Evolutionary conservation across 768 basidiomycete genomes (phyloP).

Genomic region (Ramaria sp.): DNA sequence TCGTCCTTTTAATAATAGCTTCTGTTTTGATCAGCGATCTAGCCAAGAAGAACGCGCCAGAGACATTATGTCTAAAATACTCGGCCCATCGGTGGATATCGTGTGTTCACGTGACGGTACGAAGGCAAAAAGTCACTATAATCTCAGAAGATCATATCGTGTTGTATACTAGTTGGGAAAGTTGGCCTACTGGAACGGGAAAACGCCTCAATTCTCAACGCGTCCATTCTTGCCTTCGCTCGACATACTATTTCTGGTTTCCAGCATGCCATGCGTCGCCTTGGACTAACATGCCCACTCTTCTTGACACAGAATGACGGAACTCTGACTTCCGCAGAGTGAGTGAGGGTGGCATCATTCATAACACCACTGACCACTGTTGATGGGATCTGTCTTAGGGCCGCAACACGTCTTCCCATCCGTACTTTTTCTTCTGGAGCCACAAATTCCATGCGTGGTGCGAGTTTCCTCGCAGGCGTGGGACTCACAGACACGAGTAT

Average conservation of each 20-base stretch:
- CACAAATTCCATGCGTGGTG: conserved; percentile 64
- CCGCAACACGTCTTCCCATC: conserved; percentile 46
- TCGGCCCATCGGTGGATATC: conserved; percentile 30
- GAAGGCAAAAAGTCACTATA: not conserved
- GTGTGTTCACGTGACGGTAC: conserved; percentile 41
- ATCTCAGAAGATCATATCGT: not conserved
- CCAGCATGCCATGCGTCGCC: conserved; percentile 34
- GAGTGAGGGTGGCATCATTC: conserved; percentile 27
- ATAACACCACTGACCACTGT: not conserved
- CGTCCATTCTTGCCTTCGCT: conserved; percentile 50
- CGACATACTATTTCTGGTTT: conserved; percentile 44
- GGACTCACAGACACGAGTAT: conserved; percentile 17
- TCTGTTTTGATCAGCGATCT: conserved; percentile 15
- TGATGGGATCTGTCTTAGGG: not conserved
- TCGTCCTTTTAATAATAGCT: not conserved
- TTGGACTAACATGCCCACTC: conserved; percentile 34
- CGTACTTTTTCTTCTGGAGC: conserved; percentile 51
- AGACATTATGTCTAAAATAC: conserved; percentile 28
- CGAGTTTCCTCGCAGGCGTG: conserved; percentile 43
- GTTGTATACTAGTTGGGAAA: conserved; percentile 31
- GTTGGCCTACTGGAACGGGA: conserved; percentile 53
- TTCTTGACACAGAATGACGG: conserved; percentile 36
- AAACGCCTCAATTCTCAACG: conserved; percentile 59
- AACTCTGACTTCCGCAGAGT: conserved; percentile 35
- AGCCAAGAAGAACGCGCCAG: conserved; percentile 37